A percentile compares a stretch with the other conserved stretches of the same genome.
Conservation (phyloP, 2,329 filamentous ascomycete species). For the Beauveria caledonica region DNA sequence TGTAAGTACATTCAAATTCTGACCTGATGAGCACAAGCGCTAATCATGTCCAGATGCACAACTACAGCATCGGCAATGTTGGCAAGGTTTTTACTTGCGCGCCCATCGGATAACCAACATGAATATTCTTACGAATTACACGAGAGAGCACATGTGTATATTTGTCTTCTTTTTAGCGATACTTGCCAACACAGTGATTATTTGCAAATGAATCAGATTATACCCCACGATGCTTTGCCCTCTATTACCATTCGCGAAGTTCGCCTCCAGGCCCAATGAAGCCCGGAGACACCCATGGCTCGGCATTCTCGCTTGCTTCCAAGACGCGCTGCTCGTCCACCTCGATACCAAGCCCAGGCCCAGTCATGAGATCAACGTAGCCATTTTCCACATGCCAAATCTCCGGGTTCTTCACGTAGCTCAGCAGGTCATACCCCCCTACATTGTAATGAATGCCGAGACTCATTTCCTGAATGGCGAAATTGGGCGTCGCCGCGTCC, state of each 20-base stretch:
- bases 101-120: slow-evolving; percentile 12
- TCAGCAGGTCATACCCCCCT: slow-evolving; percentile 55
- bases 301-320: slow-evolving; percentile 46
- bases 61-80: slow-evolving; percentile 21
- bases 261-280: slow-evolving; percentile 61
- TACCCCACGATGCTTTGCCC: background rate
- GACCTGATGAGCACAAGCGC: background rate
- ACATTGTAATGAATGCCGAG: slow-evolving; percentile 73
- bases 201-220: background rate
- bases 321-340: slow-evolving; percentile 62
- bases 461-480: slow-evolving; percentile 71
- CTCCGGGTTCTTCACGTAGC: slow-evolving; percentile 55
- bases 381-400: slow-evolving; percentile 61
- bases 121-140: background rate
- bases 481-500: slow-evolving; percentile 52
- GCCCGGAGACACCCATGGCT: slow-evolving; percentile 57
- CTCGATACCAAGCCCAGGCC: slow-evolving; percentile 60
- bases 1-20: slow-evolving; percentile 16
- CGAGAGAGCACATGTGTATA: background rate
- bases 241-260: slow-evolving; percentile 61
- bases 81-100: slow-evolving; percentile 22
- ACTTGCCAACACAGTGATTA: background rate
- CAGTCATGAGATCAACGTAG: slow-evolving; percentile 51
- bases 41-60: slow-evolving; percentile 17
- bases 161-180: background rate